Conservation (phyloP, 306 rosid genomes). For the Rubus parviflorus region DNA sequence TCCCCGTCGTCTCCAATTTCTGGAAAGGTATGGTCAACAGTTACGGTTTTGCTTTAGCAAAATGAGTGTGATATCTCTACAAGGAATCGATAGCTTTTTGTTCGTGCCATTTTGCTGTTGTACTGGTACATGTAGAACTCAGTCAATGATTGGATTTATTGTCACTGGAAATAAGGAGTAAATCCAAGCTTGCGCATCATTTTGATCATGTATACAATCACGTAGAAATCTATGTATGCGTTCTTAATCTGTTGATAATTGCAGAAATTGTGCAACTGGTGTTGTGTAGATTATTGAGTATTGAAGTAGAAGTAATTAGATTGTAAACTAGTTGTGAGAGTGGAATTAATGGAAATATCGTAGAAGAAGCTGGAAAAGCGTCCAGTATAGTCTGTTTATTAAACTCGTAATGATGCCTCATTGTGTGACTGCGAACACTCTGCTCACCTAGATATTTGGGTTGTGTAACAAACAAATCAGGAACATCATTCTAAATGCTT, state of each 20-base stretch:
- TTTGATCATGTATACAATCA: not conserved
- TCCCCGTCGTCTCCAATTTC: conserved; percentile 68
- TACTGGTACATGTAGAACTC: no score
- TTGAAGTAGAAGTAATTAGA: not conserved
- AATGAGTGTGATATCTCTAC: not conserved
- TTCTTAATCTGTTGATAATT: not conserved
- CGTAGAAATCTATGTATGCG: not conserved
- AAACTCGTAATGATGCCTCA: not conserved
- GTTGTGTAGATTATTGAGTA: not conserved
- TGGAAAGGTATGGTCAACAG: conserved; percentile 68
- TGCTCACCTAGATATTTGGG: not conserved
- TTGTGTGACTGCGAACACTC: not conserved
- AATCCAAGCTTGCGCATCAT: not conserved
- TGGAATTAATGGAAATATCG: not conserved
- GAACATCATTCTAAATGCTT: not conserved
- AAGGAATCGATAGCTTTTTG: not conserved
- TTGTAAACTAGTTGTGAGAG: not conserved
- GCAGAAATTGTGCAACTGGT: not conserved
- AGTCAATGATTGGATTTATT: not conserved
- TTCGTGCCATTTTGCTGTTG: not conserved
- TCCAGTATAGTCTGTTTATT: not conserved
- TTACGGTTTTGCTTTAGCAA: not conserved
- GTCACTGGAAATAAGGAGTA: not conserved
- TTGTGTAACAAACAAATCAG: not conserved
- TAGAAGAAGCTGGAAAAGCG: not conserved